phyloP scores from a whole-genome alignment of 2,329 filamentous ascomycete genomes.

The Colletotrichum sp. region DNA sequence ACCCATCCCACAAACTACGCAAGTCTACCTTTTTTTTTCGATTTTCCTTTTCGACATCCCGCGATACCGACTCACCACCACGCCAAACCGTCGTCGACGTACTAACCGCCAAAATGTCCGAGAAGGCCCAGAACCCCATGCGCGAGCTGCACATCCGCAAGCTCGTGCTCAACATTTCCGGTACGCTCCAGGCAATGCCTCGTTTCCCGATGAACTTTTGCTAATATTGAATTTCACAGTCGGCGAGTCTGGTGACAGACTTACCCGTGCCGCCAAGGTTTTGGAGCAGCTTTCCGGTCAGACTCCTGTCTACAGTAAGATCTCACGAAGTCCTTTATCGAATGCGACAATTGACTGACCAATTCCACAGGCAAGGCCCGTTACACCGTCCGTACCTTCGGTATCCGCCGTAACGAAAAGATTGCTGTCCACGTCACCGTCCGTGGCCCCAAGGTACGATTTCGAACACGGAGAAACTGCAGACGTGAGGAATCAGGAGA shows the following conservation, averaged over 20 bases:
- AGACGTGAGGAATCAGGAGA: not conserved
- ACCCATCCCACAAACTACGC: constrained; percentile 38
- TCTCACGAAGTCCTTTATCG: not conserved
- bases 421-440: constrained; percentile 99
- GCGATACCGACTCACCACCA: constrained; percentile 25
- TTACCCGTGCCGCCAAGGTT: constrained; percentile 99
- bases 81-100: constrained; percentile 34
- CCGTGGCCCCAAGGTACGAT: constrained; percentile 79
- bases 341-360: constrained; percentile 20
- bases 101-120: constrained; percentile 56
- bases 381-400: constrained; percentile 99
- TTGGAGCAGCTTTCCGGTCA: constrained; percentile 99
- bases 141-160: constrained; percentile 99
- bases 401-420: constrained; percentile 99
- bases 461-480: not conserved
- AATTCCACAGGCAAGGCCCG: constrained; percentile 84
- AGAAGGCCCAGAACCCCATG: constrained; percentile 98
- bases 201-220: not conserved
- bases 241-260: constrained; percentile 99
- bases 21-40: not conserved
- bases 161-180: constrained; percentile 97
- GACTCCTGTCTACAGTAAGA: constrained; percentile 98
- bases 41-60: not conserved
- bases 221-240: constrained; percentile 48
- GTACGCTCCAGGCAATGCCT: not conserved